Evolutionary conservation across 305 asterid species (phyloP).

Genomic region (Fraxinus dipetala): DNA sequence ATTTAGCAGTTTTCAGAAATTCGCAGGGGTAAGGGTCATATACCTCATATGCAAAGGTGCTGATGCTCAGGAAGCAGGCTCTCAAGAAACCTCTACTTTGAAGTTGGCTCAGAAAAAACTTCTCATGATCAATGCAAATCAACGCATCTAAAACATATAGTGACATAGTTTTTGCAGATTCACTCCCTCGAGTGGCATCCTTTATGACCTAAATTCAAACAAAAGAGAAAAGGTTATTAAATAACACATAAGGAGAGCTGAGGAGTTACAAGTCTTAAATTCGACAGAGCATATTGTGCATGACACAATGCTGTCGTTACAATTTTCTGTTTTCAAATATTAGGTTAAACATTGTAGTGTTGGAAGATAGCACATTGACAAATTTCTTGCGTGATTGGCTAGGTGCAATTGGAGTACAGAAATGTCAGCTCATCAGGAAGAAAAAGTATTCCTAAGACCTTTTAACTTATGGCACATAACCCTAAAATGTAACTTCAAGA

Average conservation of each 20-base stretch:
- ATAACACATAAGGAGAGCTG: background rate
- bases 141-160: constrained; percentile 76
- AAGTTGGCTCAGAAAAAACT: constrained; percentile 78
- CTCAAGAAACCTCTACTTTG: constrained; percentile 90
- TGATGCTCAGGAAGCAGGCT: constrained; percentile 69
- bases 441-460: background rate
- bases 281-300: background rate
- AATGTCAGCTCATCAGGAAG: background rate
- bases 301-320: background rate
- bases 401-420: background rate
- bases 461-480: background rate
- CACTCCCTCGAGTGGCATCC: constrained; percentile 94
- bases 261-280: background rate
- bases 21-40: constrained; percentile 9
- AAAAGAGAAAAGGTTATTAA: constrained; percentile 1
- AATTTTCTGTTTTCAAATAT: background rate
- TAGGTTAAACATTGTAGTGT: background rate
- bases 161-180: constrained; percentile 72
- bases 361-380: background rate
- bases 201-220: constrained; percentile 56
- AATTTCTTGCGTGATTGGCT: background rate
- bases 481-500: background rate
- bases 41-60: constrained; percentile 81
- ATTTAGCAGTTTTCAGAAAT: constrained; percentile 2
- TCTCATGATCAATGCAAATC: constrained; percentile 81